A percentile compares a stretch with the other conserved stretches of the same genome.
phyloP scores from a whole-genome alignment of 306 rosid species.

The Ziziphus jujuba region DNA sequence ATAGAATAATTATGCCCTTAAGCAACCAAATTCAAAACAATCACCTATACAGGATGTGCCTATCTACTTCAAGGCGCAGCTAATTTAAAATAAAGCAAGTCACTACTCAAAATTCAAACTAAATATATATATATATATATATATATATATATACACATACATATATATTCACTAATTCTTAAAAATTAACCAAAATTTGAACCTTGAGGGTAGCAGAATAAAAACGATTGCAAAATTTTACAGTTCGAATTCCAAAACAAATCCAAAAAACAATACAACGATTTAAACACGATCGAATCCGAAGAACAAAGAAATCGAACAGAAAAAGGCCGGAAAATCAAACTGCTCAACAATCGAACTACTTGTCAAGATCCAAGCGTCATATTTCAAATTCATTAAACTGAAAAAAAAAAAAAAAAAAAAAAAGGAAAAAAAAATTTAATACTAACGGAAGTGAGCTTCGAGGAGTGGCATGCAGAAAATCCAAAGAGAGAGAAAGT shows the following conservation, averaged over 20 bases:
- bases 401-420: slow-evolving; percentile 1
- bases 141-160: no score
- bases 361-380: not conserved
- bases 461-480: slow-evolving; percentile 21
- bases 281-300: not conserved
- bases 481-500: slow-evolving; percentile 1
- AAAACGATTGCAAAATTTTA: not conserved
- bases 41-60: not conserved
- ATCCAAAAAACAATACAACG: not conserved
- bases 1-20: not conserved
- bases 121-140: not conserved
- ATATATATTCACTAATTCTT: not conserved
- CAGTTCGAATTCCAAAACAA: not conserved
- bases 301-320: slow-evolving; percentile 3
- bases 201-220: not conserved
- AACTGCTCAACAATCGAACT: not conserved
- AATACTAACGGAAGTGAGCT: slow-evolving; percentile 42
- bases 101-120: slow-evolving; percentile 3
- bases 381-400: slow-evolving; percentile 4
- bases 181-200: not conserved
- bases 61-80: not conserved
- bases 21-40: not conserved
- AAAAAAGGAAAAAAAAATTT: slow-evolving; percentile 6
- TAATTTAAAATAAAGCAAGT: not conserved
- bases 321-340: not conserved